phyloP scores from a whole-genome alignment of 2,329 filamentous ascomycete species.

The Diatrype stigma region DNA sequence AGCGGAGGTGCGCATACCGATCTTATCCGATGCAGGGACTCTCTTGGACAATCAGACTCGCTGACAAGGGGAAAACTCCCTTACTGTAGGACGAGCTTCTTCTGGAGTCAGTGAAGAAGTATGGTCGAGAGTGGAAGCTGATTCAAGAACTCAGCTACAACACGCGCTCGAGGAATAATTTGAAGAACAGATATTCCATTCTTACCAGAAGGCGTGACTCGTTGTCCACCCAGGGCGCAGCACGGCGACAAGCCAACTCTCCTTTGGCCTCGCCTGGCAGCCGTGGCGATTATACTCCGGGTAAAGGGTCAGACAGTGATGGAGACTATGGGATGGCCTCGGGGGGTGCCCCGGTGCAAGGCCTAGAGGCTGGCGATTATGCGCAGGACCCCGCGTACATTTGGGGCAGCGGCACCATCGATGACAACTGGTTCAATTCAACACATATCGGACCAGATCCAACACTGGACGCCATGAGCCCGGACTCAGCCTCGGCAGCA shows the following conservation, averaged over 20 bases:
- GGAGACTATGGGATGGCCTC: neutral
- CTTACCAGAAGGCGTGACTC: conserved; percentile 1
- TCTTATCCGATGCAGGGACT: neutral
- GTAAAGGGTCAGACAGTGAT: neutral
- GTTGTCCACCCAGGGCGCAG: neutral
- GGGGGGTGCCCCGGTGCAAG: neutral
- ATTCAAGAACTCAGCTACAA: conserved; percentile 15
- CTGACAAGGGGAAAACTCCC: neutral
- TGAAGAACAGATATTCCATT: conserved; percentile 18
- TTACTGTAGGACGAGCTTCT: conserved; percentile 14
- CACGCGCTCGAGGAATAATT: conserved; percentile 17
- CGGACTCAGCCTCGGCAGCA: neutral
- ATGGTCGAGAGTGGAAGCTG: conserved; percentile 20
- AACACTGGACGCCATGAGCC: neutral
- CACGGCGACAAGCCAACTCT: neutral
- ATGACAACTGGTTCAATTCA: neutral
- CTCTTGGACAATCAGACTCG: neutral
- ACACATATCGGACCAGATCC: neutral
- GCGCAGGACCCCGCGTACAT: neutral
- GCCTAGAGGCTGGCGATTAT: neutral
- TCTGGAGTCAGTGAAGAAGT: conserved; percentile 9
- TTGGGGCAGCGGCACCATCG: neutral
- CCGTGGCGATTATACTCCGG: neutral
- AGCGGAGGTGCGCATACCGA: conserved; percentile 12
- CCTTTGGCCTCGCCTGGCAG: neutral